Base-by-base conservation (phyloP, 106 monocot genomes). In the Apostasia shenzhenica region DNA sequence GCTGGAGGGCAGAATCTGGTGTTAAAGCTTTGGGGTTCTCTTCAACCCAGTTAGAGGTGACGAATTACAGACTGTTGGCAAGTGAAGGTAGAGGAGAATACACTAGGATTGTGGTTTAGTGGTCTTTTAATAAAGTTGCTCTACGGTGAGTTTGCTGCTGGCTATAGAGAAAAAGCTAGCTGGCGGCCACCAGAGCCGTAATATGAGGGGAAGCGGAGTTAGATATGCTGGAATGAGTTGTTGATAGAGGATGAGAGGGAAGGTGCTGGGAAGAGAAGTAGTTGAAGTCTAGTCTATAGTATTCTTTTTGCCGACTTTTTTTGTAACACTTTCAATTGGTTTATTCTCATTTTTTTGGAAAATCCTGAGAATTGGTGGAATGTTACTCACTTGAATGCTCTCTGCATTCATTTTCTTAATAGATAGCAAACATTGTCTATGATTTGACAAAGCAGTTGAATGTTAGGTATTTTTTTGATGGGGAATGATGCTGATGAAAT, bases 181-280 rank as follows among this genome's bases (percentile, higher is more conserved):
- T 91, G 91, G 95, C 86, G 95, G 57, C 95, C 95, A 5, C 95
- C 95, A 0, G 95, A 95, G 62, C 95, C 95, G 6, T n/a, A n/a
- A n/a, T 95, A 95, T 78, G 91, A 95, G 72, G 91, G 95, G 4
- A 95, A 95, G 72, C n/a, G 95, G 95, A 41, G 81, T 95, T 14
- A 79, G 77, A 45, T 95, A 95, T 77, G 84, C 84, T 11, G 95
- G n/a, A n/a, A 95, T 77, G 95, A 95, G 67, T 52, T 95, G 43
- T 86, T 95, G 4, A 84, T n/a, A 88, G 65, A 95, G 82, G 57
- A 95, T 91, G 78, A 91, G 91, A 67, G 95, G 95, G 6, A 95
- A 95, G 66, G n/a, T n/a, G 91, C 95, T 75, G 95, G 95, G 55
- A 95, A 95, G 72, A 89, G 88, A 95, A 95, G 74, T 95, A 95